These are phyloP conservation scores for Elasticomyces elasticus DNA, from an alignment of 495 filamentous ascomycete genomes.

Conservation along the genomic window DNA sequence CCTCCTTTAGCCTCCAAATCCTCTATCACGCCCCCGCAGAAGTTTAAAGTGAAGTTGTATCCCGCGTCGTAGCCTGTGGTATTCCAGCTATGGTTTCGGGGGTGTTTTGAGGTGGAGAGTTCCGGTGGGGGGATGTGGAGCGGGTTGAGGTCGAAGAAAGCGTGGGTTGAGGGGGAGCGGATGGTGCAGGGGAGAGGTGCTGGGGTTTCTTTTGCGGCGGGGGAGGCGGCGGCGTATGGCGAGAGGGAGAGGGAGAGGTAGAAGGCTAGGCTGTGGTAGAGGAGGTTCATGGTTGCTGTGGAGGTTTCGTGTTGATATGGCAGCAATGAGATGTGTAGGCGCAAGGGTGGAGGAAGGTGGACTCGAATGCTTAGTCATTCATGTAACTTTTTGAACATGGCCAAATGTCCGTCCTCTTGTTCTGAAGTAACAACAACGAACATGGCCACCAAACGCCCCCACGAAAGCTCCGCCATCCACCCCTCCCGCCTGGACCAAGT, in stretches of 20 bases:
- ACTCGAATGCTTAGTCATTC: background rate
- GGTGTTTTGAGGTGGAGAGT: constrained; percentile 49
- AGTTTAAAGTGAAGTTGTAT: constrained; percentile 89
- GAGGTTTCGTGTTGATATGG: background rate
- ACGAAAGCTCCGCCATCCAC: constrained; percentile 9
- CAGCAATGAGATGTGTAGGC: no score
- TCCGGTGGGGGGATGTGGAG: constrained; percentile 54
- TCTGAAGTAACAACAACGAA: background rate
- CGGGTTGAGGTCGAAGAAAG: constrained; percentile 82
- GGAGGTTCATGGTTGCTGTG: constrained; percentile 14
- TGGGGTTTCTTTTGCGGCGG: constrained; percentile 20
- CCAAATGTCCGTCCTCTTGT: background rate
- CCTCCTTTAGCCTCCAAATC: constrained; percentile 51
- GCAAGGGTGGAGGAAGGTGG: background rate
- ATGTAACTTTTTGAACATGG: background rate
- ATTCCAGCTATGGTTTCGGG: constrained; percentile 64
- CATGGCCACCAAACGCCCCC: constrained; percentile 17
- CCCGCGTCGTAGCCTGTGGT: constrained; percentile 76
- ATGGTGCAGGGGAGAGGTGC: constrained; percentile 62
- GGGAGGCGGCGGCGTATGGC: background rate
- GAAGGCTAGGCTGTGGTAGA: constrained; percentile 20
- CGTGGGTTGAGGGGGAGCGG: constrained; percentile 58
- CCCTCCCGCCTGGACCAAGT: constrained; percentile 23
- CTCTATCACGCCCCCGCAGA: constrained; percentile 81
- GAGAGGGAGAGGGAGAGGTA: constrained; percentile 17